Conservation (phyloP, 352 stramenopile species). For the Pythium aristosporum region DNA sequence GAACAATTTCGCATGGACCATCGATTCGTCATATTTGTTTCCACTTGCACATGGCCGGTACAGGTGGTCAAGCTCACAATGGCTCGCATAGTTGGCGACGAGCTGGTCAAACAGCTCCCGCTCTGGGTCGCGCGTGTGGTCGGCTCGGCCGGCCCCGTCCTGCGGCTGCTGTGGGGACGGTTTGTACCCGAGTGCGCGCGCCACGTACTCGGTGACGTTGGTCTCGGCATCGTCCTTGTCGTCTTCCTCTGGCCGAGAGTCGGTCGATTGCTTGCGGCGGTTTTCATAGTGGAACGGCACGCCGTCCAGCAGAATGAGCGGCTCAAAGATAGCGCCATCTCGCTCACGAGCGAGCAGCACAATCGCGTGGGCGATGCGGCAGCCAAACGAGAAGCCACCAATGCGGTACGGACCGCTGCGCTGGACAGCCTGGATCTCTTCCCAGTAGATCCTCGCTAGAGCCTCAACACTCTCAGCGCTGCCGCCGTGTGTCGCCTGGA, state of each 20-base stretch:
- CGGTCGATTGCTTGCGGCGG: neutral
- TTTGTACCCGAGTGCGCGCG: slow-evolving; percentile 15
- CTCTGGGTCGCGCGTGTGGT: slow-evolving; percentile 15
- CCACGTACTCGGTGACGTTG: slow-evolving; percentile 22
- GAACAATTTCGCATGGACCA: slow-evolving; percentile 29
- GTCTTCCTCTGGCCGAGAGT: neutral
- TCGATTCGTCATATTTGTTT: slow-evolving; percentile 10
- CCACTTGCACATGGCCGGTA: slow-evolving; percentile 35
- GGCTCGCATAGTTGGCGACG: slow-evolving; percentile 34
- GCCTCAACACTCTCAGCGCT: slow-evolving; percentile 29
- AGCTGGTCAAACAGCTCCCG: slow-evolving; percentile 34
- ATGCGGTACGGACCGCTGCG: slow-evolving; percentile 38
- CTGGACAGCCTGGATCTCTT: slow-evolving; percentile 34
- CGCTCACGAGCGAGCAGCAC: slow-evolving; percentile 24
- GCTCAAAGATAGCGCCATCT: slow-evolving; percentile 31
- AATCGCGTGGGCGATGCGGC: slow-evolving; percentile 48
- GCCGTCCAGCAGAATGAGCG: slow-evolving; percentile 46
- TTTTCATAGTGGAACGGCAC: slow-evolving; percentile 29
- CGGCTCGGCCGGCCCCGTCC: slow-evolving; percentile 19
- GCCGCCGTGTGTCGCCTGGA: slow-evolving; percentile 30
- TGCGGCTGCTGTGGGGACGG: slow-evolving; percentile 11
- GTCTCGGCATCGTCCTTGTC: slow-evolving; percentile 10
- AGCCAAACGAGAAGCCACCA: slow-evolving; percentile 66
- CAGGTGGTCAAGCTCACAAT: slow-evolving; percentile 37
- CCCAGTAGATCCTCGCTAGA: slow-evolving; percentile 42